A percentile compares a stretch with the other conserved stretches of the same genome.
Conservation (phyloP, 2,329 filamentous ascomycete species). For the Ophioceras dolichostomum region DNA sequence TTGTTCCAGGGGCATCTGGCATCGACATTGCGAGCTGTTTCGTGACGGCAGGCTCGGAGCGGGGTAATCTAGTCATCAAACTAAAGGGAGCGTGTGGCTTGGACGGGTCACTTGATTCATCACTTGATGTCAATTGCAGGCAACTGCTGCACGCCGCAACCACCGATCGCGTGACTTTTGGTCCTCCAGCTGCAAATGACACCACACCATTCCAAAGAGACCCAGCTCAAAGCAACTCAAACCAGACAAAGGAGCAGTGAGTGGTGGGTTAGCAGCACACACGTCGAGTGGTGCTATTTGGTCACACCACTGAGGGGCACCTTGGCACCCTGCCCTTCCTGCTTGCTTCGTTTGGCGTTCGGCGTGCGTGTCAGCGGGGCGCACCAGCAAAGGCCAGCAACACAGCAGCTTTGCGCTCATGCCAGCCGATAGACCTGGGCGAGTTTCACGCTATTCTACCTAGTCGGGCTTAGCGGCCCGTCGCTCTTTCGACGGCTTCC, state of each 20-base stretch:
- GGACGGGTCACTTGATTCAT: conserved; percentile 1
- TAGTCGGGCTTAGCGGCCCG: neutral
- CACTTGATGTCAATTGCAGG: neutral
- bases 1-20: neutral
- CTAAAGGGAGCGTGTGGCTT: too few relatives aligned
- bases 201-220: neutral
- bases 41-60: neutral
- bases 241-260: neutral
- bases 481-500: neutral
- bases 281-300: neutral
- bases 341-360: too few relatives aligned
- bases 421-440: too few relatives aligned
- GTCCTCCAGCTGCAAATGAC: neutral
- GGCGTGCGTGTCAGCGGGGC: too few relatives aligned
- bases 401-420: too few relatives aligned
- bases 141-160: neutral
- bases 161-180: conserved; percentile 1
- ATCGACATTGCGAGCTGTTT: neutral
- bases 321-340: neutral
- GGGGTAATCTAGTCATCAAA: too few relatives aligned
- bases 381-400: too few relatives aligned
- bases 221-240: neutral
- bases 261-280: neutral
- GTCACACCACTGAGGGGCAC: neutral
- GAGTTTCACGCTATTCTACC: too few relatives aligned